Conservation (phyloP, 768 basidiomycete species). For the Trametes maxima region DNA sequence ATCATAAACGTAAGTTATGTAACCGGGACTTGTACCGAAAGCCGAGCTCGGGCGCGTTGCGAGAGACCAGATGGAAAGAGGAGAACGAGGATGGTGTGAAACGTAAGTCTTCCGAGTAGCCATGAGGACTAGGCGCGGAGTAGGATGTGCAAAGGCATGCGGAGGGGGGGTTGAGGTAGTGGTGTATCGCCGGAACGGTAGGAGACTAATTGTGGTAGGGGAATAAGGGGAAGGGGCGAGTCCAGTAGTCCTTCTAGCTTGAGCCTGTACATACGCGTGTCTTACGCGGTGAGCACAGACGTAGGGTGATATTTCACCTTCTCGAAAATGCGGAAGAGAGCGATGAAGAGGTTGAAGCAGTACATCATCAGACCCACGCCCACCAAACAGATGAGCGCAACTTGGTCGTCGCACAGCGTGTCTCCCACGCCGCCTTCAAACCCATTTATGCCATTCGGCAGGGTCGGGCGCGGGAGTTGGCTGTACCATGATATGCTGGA, state of each 20-base stretch:
- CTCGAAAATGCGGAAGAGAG: conserved; percentile 84
- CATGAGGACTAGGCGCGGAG: not conserved
- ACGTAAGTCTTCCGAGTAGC: not conserved
- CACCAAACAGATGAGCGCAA: conserved; percentile 77
- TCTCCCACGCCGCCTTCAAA: conserved; percentile 58
- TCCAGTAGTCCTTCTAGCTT: not conserved
- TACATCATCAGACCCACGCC: conserved; percentile 78
- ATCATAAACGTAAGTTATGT: conserved; percentile 8
- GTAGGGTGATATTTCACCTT: conserved; percentile 70
- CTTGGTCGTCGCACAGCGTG: conserved; percentile 71
- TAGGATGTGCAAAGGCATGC: not conserved
- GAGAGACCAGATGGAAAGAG: not conserved
- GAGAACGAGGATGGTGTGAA: not conserved
- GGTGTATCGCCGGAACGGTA: conserved; percentile 5
- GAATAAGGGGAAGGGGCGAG: not conserved
- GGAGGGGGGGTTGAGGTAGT: not conserved
- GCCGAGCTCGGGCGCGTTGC: not conserved
- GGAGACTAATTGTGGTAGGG: no score
- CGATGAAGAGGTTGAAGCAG: conserved; percentile 83
- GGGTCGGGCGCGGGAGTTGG: conserved; percentile 53
- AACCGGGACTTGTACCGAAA: not conserved
- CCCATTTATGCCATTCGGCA: conserved; percentile 45
- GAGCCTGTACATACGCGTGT: not conserved
- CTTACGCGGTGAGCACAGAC: conserved; percentile 12
- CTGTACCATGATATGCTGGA: conserved; percentile 75